phyloP scores from a whole-genome alignment of 116 monocot genomes.

The Phalaenopsis hybrid region DNA sequence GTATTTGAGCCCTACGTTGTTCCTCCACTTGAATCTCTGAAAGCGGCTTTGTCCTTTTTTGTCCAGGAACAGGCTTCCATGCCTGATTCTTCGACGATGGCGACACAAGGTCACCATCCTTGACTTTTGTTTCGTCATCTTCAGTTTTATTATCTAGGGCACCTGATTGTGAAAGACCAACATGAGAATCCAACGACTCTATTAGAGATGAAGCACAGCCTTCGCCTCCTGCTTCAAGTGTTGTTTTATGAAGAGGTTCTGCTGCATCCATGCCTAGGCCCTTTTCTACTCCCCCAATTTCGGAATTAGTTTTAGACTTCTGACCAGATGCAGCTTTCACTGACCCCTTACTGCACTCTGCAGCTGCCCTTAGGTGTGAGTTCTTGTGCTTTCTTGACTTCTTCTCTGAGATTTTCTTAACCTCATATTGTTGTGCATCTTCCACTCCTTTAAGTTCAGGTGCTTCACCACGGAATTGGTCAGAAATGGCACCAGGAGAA shows the following conservation, averaged over 20 bases:
- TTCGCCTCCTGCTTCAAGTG: slow-evolving; percentile 12
- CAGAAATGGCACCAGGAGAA: slow-evolving; percentile 19
- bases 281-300: slow-evolving; percentile 22
- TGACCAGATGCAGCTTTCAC: slow-evolving; percentile 23
- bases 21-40: slow-evolving; percentile 93
- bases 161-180: slow-evolving; percentile 1
- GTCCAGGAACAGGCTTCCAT: slow-evolving; percentile 75
- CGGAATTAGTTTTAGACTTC: slow-evolving; percentile 23
- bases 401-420: slow-evolving; percentile 72
- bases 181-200: slow-evolving; percentile 18
- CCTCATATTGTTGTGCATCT: slow-evolving; percentile 24
- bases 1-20: slow-evolving; percentile 38
- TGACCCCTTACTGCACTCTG: slow-evolving; percentile 32
- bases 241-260: slow-evolving; percentile 9
- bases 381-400: slow-evolving; percentile 87
- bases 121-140: slow-evolving; percentile 15
- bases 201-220: slow-evolving; percentile 2
- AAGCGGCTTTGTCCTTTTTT: slow-evolving; percentile 67
- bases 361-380: slow-evolving; percentile 29
- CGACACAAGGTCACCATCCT: slow-evolving; percentile 18
- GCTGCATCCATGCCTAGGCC: slow-evolving; percentile 18
- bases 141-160: slow-evolving; percentile 11
- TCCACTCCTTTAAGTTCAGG: slow-evolving; percentile 29
- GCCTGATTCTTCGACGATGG: slow-evolving; percentile 26
- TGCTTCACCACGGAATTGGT: slow-evolving; percentile 8